A percentile compares a stretch with the other conserved stretches of the same genome.
These are phyloP conservation scores for Sherardia arvensis DNA, from an alignment of 257 asterid species.

Conservation along the genomic window DNA sequence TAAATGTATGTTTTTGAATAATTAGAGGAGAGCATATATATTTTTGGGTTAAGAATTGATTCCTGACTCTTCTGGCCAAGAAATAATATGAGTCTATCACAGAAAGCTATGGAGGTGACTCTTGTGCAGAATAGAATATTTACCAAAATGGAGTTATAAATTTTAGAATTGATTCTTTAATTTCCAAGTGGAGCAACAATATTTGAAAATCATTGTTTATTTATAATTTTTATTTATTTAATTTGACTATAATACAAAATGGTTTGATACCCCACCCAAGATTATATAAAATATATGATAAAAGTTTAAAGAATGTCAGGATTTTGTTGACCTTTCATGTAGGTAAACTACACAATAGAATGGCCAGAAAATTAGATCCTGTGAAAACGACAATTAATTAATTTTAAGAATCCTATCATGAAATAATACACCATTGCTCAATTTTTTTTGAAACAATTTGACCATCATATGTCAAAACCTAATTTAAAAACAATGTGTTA, in stretches of 20 bases:
- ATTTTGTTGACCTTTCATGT: not conserved
- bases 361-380: not conserved
- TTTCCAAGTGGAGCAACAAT: not conserved
- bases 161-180: not conserved
- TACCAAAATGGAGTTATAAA: not conserved
- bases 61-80: not conserved
- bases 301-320: not conserved
- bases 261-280: not conserved
- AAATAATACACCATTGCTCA: no score
- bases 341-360: not conserved
- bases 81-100: not conserved
- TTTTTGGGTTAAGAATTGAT: not conserved
- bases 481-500: no score
- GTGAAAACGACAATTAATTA: slow-evolving; percentile 7
- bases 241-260: not conserved
- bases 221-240: no score
- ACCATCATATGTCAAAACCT: no score
- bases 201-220: no score
- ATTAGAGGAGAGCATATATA: no score
- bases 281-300: not conserved
- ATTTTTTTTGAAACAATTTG: no score
- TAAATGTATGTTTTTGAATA: no score
- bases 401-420: not conserved
- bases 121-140: not conserved
- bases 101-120: not conserved